Evolutionary conservation across 2,329 filamentous ascomycete genomes (phyloP).

Genomic region (Rhynchosporium agropyri): DNA sequence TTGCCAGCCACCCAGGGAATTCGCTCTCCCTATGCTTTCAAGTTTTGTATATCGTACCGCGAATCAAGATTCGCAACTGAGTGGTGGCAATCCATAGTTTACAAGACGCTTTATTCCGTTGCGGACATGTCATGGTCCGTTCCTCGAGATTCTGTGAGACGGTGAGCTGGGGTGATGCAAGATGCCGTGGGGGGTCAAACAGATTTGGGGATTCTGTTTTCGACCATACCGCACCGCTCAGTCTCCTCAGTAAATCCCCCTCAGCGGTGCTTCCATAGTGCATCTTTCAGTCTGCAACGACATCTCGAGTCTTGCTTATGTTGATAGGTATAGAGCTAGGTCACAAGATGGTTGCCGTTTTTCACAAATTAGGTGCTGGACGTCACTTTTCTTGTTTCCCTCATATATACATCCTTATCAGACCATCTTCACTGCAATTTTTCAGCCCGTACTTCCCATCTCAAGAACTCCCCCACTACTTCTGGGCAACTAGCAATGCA

Average conservation of each 20-base stretch:
- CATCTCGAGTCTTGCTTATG: slow-evolving; percentile 5
- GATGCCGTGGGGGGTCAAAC: slow-evolving; percentile 24
- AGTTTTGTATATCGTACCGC: not conserved
- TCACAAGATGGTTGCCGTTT: not conserved
- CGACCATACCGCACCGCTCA: slow-evolving; percentile 7
- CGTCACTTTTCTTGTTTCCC: not conserved
- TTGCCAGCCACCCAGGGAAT: not conserved
- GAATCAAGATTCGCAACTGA: not conserved
- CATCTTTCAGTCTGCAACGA: slow-evolving; percentile 13
- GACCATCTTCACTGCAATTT: not conserved
- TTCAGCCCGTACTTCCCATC: not conserved
- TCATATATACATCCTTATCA: slow-evolving; percentile 4
- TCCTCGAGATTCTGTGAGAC: slow-evolving; percentile 17
- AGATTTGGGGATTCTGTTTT: not conserved
- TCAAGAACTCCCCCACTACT: not conserved
- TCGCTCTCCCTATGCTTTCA: not conserved
- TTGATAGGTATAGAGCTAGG: not conserved
- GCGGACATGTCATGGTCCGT: slow-evolving; percentile 27
- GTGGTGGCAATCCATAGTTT: not conserved
- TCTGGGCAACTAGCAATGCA: not conserved
- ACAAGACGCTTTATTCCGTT: slow-evolving; percentile 1
- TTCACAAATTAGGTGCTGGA: not conserved
- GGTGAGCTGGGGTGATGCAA: slow-evolving; percentile 19
- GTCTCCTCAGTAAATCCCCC: not conserved
- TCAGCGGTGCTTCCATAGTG: slow-evolving; percentile 10